Base-by-base conservation (phyloP, 768 basidiomycete genomes). In the Leucosporidium yakuticum region DNA sequence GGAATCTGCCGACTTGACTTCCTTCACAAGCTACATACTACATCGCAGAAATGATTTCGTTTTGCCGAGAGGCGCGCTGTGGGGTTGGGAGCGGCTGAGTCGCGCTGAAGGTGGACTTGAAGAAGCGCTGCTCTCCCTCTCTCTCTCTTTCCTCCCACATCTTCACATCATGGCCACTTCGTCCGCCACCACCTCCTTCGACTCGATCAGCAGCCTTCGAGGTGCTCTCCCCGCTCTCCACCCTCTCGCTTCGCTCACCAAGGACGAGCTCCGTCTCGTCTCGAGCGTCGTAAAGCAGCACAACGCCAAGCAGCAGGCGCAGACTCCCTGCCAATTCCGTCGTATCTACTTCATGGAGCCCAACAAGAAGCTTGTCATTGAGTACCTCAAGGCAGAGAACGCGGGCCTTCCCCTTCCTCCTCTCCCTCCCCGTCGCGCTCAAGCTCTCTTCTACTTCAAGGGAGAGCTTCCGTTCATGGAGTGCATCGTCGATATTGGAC, bases 381-480 rank as follows among this genome's bases (percentile, higher is more conserved):
- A 62, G 1, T 60, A 23, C 50, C 51, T 68, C 39, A 44, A 64
- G 29, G 67, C 67, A 11, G 62, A 68, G 60, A 4, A 44, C 29
- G 56, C 58, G 4, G 67, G 67, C 20, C 48, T 21, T 50, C 57
- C 62, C 21, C 56, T 63, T 19, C 67, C 67, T 17, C 48, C 34
- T 2, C 15, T 39, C 9, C 62, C 67, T 17, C 20, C 49, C 9
- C 61, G 67, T 29, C 25, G 31, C 21, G 49, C 25, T 11, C 60
- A 62, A 15, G 67, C 62, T 19, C 56, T 64, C 51, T 68, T 68
- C 62, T 64, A 63, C 51, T 60, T 63, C 62, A 7, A 47, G 23
- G 62, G 58, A 5, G 50, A 60, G 25, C 4, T 31, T 2, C 3
- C 36, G n/a, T 59, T 51, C 62, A 29, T 59, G 31, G 54, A 68